Base-by-base conservation (phyloP, 2,329 filamentous ascomycete species). In the Zymoseptoria brevis region DNA sequence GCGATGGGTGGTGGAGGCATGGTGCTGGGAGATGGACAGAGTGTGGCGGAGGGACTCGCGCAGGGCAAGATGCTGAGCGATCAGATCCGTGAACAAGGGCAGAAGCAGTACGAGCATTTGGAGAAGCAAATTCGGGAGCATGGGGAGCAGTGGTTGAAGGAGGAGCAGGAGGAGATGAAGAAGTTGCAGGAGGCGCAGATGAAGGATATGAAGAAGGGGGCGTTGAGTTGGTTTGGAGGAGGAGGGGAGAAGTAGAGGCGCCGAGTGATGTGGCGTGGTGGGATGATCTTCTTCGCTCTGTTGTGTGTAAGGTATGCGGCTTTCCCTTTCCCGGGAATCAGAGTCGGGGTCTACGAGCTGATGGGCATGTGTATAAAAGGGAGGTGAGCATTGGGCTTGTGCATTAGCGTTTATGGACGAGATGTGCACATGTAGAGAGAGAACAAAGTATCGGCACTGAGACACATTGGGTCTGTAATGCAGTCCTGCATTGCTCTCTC, bases 1-100 rank as follows among this genome's bases (percentile, higher is more conserved):
- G 56, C 54, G 11, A 64, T 63, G 60, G 68, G 67, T 21, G 19
- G 22, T 11, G 86, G 88, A 54, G 87, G 89, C 54, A 75, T 81
- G 69, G 87, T 76, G 3, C 68, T 78, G 11, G 73, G 70, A 16
- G 74, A 72, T 30, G 72, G 71, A 5, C 66, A 92, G 71, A 85
- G 82, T 66, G 81, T 88, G 0, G 81, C 82, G 1, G 90, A 96
- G 72, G 90, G 89, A 11, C 84, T 94, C 62, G 86, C 88, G 2
- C 87, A 96, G 75, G 94, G 93, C 68, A 99, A 97, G 83, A 96
- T 97, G 90, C 80, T 96, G 66, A 91, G 92, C 76, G 94, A 99
- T 72, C 87, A 96, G 74, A 91, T 94, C 55, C 86, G 94, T 54
- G 94, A 99, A 77, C 84, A 91, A 54, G 94, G 94, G 35, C 89